Conservation (phyloP, 2,329 filamentous ascomycete species). For the Calonectria montana region DNA sequence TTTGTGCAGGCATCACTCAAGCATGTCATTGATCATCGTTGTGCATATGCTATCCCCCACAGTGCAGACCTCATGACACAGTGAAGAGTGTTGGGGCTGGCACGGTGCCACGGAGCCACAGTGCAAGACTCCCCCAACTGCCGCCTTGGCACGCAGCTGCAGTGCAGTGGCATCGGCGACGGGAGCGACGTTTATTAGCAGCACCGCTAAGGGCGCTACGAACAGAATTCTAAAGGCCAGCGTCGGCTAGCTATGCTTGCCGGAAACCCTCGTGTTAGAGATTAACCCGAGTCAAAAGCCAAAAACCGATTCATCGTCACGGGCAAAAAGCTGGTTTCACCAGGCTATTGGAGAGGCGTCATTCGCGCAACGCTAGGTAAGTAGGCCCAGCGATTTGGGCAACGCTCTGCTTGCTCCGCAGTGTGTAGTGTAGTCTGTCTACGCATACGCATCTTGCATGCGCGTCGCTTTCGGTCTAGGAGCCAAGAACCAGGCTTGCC, state of each 20-base stretch:
- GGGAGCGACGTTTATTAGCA: not conserved
- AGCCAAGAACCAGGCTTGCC: not conserved
- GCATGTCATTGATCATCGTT: not conserved
- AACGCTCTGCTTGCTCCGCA: not conserved
- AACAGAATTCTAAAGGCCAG: not conserved
- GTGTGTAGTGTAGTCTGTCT: too few relatives aligned
- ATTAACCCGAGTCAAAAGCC: not conserved
- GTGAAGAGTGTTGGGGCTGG: not conserved
- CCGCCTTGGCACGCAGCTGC: not conserved
- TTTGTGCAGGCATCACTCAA: not conserved
- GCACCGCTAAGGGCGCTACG: not conserved
- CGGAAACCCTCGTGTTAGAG: not conserved
- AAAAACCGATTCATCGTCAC: not conserved
- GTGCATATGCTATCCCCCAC: not conserved
- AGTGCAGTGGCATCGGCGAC: not conserved
- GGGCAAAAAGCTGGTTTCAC: not conserved
- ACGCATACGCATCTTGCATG: conserved; percentile 6
- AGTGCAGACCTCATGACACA: not conserved
- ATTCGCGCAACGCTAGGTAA: not conserved
- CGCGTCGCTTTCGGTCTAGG: not conserved
- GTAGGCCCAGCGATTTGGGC: not conserved
- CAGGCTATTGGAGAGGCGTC: not conserved
- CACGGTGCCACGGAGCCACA: not conserved
- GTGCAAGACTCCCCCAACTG: not conserved
- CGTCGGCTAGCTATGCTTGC: not conserved